These are phyloP conservation scores for Phialocephala subalpina DNA, from an alignment of 2,329 filamentous ascomycete genomes.

Conservation along the genomic window DNA sequence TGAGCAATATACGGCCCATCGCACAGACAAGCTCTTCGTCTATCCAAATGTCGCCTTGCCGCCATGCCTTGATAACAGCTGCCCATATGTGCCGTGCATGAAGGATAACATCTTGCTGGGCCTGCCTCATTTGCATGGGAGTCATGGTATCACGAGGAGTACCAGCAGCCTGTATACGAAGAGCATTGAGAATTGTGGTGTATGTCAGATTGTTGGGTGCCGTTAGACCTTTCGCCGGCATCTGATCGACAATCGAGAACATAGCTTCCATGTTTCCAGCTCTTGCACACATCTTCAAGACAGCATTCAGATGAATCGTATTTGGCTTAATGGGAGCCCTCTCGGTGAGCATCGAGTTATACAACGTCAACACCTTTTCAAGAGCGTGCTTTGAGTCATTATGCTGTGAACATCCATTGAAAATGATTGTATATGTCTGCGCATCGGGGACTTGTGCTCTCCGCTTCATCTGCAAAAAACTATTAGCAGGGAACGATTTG, in stretches of 20 bases:
- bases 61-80: constrained; percentile 81
- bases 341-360: constrained; percentile 74
- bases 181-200: constrained; percentile 81
- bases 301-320: constrained; percentile 86
- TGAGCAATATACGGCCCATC: constrained; percentile 81
- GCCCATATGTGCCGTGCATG: constrained; percentile 82
- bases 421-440: constrained; percentile 84
- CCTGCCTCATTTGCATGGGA: constrained; percentile 42
- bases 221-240: constrained; percentile 69
- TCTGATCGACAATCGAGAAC: constrained; percentile 77
- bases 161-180: constrained; percentile 58
- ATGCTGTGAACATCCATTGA: constrained; percentile 75
- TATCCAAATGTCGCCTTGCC: constrained; percentile 70
- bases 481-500: constrained; percentile 27
- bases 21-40: constrained; percentile 82
- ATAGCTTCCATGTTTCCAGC: constrained; percentile 81
- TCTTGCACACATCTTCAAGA: constrained; percentile 81
- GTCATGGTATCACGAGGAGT: constrained; percentile 38
- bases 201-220: constrained; percentile 79
- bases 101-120: constrained; percentile 57
- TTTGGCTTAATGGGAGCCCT: constrained; percentile 73
- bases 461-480: constrained; percentile 85
- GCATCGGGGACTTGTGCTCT: constrained; percentile 80
- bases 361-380: constrained; percentile 75
- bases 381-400: constrained; percentile 66